Evolutionary conservation across 75 land plant genomes (phyloP), one percentile per base, ranked within the genome.

Genomic region (Azolla pinnata): DNA sequence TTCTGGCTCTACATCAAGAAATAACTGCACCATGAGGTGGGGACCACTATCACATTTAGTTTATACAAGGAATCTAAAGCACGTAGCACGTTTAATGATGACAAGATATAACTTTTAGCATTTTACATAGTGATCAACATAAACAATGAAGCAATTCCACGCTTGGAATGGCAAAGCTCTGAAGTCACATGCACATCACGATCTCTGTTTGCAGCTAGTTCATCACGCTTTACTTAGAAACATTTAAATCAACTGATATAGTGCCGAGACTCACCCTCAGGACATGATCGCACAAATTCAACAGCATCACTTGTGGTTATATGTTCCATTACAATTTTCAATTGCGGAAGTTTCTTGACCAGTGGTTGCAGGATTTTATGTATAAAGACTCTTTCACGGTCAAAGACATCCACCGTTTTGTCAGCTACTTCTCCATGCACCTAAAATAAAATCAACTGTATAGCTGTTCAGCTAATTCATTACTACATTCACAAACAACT

Each of bases 291-390:
- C 9, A 86, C 75, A 75, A 86, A 91, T 24, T 59, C 74, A n/a
- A 80, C 97, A 29, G 93, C 97, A 73, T 91, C 97, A 3, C 46
- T 10, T 21, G 97, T 91, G 25, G 97, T 91, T 28, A 91, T 80
- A 59, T 91, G 97, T 67, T 91, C 97, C 97, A 91, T 91, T 31
- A 91, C 93, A 65, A 91, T 67, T 66, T 84, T 87, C 20, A 91
- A 64, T 29, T 58, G 59, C 35, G 97, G 97, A 63, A 91, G 74
- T 54, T 69, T 84, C 29, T 70, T 42, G n/a, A 84, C 55, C 8
- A 91, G 68, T 16, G 97, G 86, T 25, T 28, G 52, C 16, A 91
- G 81, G 19, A 88, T 71, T 17, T 65, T 72, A 31, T 84, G 82
- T 50, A 91, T 91, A 55, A 81, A 91, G 28, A 82, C 86, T 52